Evolutionary conservation across 176 grass and related monocot genomes (phyloP).

Genomic region (Lolium rigidum): DNA sequence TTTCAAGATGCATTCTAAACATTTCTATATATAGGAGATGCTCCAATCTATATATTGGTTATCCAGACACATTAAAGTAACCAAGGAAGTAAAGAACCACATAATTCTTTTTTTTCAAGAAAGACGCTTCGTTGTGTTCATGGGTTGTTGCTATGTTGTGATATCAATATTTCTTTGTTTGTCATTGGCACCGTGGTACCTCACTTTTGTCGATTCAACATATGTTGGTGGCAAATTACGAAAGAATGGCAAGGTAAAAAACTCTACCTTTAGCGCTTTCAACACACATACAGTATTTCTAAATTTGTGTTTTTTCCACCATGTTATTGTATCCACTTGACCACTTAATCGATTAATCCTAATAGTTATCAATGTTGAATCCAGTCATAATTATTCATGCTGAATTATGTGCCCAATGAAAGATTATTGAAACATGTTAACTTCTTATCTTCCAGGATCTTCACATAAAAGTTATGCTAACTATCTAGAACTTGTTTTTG

Average conservation of each 20-base stretch:
- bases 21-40: background rate
- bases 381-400: background rate
- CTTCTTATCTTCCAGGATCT: background rate
- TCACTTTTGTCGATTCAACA: background rate
- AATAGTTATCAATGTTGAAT: background rate
- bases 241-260: background rate
- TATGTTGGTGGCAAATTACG: background rate
- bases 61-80: background rate
- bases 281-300: background rate
- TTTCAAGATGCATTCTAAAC: background rate
- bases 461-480: background rate
- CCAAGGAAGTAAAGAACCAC: background rate
- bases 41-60: background rate
- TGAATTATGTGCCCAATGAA: background rate
- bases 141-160: background rate
- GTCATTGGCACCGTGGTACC: background rate
- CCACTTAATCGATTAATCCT: background rate
- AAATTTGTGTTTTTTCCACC: background rate
- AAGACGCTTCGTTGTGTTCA: background rate
- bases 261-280: background rate
- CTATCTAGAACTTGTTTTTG: background rate
- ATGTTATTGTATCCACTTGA: background rate
- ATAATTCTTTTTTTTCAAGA: background rate
- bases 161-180: background rate
- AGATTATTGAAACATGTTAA: background rate